A percentile compares a stretch with the other conserved stretches of the same genome.
phyloP scores from a whole-genome alignment of 495 filamentous ascomycete genomes.

The Annulohypoxylon stygium region DNA sequence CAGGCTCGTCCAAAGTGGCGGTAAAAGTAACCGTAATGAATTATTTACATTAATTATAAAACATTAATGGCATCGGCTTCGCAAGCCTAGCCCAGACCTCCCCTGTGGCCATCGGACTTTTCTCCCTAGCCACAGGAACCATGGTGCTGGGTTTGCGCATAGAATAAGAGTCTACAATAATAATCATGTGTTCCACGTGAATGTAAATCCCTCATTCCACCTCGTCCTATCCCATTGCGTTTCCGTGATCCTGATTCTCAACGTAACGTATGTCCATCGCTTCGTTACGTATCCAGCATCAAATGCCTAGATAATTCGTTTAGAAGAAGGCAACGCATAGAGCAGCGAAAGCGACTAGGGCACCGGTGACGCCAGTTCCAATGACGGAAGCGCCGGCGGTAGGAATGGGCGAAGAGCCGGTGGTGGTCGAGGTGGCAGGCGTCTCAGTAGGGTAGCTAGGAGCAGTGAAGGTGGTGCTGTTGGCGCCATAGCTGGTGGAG shows the following conservation, averaged over 20 bases:
- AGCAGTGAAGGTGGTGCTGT: conserved; percentile 20
- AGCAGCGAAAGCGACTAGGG: conserved; percentile 41
- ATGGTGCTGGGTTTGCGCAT: conserved; percentile 2
- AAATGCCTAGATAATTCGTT: background rate
- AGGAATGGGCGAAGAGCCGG: conserved; percentile 32
- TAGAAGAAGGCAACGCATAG: conserved; percentile 48
- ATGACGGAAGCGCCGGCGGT: conserved; percentile 44
- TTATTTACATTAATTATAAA: conserved; percentile 37
- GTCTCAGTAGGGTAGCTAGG: conserved; percentile 32
- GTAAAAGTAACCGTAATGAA: conserved; percentile 9
- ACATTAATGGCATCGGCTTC: conserved; percentile 25
- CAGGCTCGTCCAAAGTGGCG: conserved; percentile 3
- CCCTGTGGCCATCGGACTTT: background rate
- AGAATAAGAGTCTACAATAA: conserved; percentile 23
- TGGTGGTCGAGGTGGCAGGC: conserved; percentile 10
- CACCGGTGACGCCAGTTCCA: conserved; percentile 42
- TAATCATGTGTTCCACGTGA: conserved; percentile 29
- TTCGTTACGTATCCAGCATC: background rate
- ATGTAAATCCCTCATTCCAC: conserved; percentile 12
- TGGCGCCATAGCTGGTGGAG: conserved; percentile 22
- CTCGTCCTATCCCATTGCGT: conserved; percentile 7
- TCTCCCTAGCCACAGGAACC: background rate
- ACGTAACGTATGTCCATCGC: conserved; percentile 8
- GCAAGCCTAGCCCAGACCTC: background rate
- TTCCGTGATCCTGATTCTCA: background rate